Evolutionary conservation across 306 rosid genomes (phyloP).

Genomic region (Prunus campanulata): DNA sequence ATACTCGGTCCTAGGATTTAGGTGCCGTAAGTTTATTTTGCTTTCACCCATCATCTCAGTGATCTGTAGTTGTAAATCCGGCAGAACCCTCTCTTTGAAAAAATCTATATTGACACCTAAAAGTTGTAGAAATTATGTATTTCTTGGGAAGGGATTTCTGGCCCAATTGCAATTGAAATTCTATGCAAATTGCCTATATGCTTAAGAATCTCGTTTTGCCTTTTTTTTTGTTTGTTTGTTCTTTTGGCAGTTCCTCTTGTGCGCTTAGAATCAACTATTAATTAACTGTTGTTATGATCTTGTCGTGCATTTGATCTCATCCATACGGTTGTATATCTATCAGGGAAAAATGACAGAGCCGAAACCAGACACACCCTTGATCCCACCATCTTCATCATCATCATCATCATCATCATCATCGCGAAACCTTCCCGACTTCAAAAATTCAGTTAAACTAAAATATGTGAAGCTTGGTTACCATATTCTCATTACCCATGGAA

Average conservation of each 20-base stretch:
- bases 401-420: constrained; percentile 10
- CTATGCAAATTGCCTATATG: not conserved
- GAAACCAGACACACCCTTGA: constrained; percentile 41
- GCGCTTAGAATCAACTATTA: constrained; percentile 4
- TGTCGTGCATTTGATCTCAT: constrained; percentile 12
- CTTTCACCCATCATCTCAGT: constrained; percentile 12
- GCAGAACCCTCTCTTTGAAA: not conserved
- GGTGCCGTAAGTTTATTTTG: no score
- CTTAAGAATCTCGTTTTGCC: not conserved
- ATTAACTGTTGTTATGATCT: constrained; percentile 6
- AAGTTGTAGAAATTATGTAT: not conserved
- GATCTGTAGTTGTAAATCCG: constrained; percentile 14
- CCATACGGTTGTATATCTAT: constrained; percentile 19
- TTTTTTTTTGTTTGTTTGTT: not conserved
- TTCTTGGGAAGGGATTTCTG: not conserved
- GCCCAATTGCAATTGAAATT: not conserved
- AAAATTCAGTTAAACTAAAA: constrained; percentile 71
- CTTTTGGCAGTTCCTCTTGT: not conserved
- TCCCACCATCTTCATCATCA: constrained; percentile 43
- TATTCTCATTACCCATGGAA: constrained; percentile 80
- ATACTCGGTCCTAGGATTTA: not conserved
- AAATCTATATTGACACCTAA: not conserved
- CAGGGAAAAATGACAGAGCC: constrained; percentile 64
- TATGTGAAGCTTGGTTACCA: constrained; percentile 94
- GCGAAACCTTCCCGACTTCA: constrained; percentile 78